Evolutionary conservation across 768 basidiomycete species (phyloP).

Genomic region (Dictyophora rubrovolvata): DNA sequence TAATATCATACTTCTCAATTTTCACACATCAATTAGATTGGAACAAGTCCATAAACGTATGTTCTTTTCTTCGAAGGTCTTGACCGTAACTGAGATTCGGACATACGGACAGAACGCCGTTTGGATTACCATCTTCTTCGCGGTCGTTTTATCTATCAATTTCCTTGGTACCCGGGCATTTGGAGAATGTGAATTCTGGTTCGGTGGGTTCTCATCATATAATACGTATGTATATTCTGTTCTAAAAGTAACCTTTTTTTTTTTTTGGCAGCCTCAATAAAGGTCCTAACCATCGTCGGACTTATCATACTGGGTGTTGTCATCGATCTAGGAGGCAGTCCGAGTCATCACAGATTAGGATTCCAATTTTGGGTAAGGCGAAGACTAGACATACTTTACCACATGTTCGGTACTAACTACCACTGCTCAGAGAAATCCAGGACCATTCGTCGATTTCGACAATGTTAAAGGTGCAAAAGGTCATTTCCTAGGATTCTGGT

Average conservation of each 20-base stretch:
- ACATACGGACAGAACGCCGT: slow-evolving; percentile 15
- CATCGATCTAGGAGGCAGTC: slow-evolving; percentile 1
- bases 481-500: slow-evolving; percentile 31
- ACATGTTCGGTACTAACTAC: background rate
- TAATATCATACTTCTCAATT: background rate
- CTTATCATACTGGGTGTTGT: slow-evolving; percentile 4
- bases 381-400: slow-evolving; percentile 6
- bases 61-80: background rate
- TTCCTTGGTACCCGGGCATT: slow-evolving; percentile 30
- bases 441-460: slow-evolving; percentile 24
- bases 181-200: slow-evolving; percentile 48
- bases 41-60: slow-evolving; percentile 25
- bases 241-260: background rate
- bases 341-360: slow-evolving; percentile 29
- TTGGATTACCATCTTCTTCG: slow-evolving; percentile 26
- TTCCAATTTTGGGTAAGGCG: slow-evolving; percentile 35
- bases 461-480: slow-evolving; percentile 28
- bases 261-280: slow-evolving; percentile 21
- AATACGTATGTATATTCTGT: background rate
- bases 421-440: slow-evolving; percentile 24
- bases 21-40: slow-evolving; percentile 29
- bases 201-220: slow-evolving; percentile 29
- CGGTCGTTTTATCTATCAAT: slow-evolving; percentile 25
- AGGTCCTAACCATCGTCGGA: slow-evolving; percentile 34
- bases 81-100: background rate